These are phyloP conservation scores for Erythrophleum fordii DNA, from an alignment of 306 rosid genomes.

Conservation along the genomic window DNA sequence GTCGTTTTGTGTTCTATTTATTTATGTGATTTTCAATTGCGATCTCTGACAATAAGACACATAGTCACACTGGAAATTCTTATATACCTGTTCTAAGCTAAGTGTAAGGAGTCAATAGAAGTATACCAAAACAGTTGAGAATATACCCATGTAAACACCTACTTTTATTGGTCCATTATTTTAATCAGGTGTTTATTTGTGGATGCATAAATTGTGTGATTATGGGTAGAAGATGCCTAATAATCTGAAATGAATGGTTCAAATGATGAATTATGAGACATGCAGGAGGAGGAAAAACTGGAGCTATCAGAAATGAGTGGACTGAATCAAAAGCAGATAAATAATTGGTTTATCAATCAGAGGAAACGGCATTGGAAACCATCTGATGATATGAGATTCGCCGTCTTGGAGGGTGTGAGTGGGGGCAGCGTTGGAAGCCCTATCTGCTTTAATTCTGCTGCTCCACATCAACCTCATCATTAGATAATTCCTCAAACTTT, in stretches of 20 bases:
- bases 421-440: constrained; percentile 29
- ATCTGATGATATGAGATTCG: constrained; percentile 68
- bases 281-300: constrained; percentile 78
- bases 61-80: background rate
- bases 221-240: too few species aligned
- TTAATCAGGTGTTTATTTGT: too few species aligned
- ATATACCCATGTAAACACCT: too few species aligned
- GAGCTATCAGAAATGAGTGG: constrained; percentile 67
- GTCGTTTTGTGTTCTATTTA: too few species aligned
- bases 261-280: background rate
- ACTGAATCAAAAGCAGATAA: constrained; percentile 81
- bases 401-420: constrained; percentile 55
- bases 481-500: background rate
- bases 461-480: background rate
- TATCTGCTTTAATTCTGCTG: constrained; percentile 29
- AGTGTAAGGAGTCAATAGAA: background rate
- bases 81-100: background rate
- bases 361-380: constrained; percentile 97
- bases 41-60: background rate
- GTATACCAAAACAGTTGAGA: too few species aligned
- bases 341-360: constrained; percentile 93
- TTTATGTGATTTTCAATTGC: background rate
- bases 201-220: too few species aligned
- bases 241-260: too few species aligned
- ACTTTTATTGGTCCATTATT: too few species aligned